Conservation (phyloP, 768 basidiomycete species). For the Suillus plorans region DNA sequence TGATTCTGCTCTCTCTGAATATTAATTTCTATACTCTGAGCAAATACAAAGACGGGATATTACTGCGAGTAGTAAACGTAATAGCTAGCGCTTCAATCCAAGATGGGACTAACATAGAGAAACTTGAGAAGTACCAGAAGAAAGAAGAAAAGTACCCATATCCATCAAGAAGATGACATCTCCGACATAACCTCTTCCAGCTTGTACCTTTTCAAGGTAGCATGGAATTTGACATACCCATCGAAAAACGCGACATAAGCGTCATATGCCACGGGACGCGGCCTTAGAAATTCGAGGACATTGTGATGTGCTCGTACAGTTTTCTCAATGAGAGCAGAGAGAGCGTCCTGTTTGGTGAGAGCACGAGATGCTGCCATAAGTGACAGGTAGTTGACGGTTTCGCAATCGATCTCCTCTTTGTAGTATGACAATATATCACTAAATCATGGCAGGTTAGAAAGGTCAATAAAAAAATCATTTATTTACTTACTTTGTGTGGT, state of each 20-base stretch:
- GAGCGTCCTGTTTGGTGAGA: slow-evolving; percentile 25
- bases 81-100: too few species aligned
- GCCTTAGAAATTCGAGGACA: slow-evolving; percentile 18
- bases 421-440: slow-evolving; percentile 31
- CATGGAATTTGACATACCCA: slow-evolving; percentile 21
- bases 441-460: not conserved
- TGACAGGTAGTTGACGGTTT: slow-evolving; percentile 32
- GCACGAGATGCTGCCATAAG: slow-evolving; percentile 22
- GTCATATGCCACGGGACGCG: slow-evolving; percentile 8
- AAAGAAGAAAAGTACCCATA: not conserved
- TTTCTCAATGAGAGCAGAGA: slow-evolving; percentile 22
- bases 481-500: slow-evolving; percentile 37
- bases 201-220: slow-evolving; percentile 16
- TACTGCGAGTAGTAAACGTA: too few species aligned
- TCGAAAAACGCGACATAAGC: slow-evolving; percentile 5
- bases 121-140: not conserved
- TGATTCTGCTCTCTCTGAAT: too few species aligned
- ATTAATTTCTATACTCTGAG: too few species aligned
- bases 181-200: slow-evolving; percentile 13
- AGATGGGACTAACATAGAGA: too few species aligned
- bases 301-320: slow-evolving; percentile 18
- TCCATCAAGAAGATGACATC: not conserved
- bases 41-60: too few species aligned
- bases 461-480: not conserved
- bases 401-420: slow-evolving; percentile 37